Evolutionary conservation across 176 grass and related monocot species (phyloP), one percentile per base, ranked within the genome.

Genomic region (Eleusine indica): DNA sequence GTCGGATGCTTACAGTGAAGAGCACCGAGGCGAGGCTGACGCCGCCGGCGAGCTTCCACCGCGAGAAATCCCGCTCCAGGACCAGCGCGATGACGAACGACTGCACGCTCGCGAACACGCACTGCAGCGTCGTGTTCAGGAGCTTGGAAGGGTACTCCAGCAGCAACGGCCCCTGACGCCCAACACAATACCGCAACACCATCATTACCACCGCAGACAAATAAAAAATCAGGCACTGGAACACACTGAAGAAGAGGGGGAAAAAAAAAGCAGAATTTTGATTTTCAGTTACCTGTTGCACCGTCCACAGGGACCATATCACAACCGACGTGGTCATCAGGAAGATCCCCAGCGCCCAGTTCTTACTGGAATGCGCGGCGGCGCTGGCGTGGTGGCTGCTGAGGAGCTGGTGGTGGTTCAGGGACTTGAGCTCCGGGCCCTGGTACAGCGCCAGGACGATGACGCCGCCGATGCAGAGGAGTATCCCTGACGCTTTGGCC

Each of bases 131-230:
- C 32, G 90, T 87, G 66, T 91, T 94, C 9, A 97, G 82, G 61
- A 97, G 89, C 78, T 89, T 91, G 1, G 95, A 91, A 11, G 92
- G 92, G 60, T 92, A 92, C 57, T 91, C 84, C 49, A 85, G 58
- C 81, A 97, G 74, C 76, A 94, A 44, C 0, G 83, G 84, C 0
- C 88, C 90, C 92, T 97, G 78, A 9, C 10, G 29, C 7, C 41
- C 40, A 21, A 19, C 6, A 57, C 19, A n/a, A 25, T 13, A 10
- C 10, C 16, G 19, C 32, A 70, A 6, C 3, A 77, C 37, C 3
- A 54, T 39, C 18, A 58, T 47, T 3, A 58, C 42, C 10, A 8
- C 7, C 4, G 3, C 1, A 22, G 9, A 62, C 11, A 11, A 25
- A 25, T 25, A 52, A 41, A 37, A 47, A 69, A 64, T n/a, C 46